Evolutionary conservation across 2,329 filamentous ascomycete genomes (phyloP), one percentile per base, ranked within the genome.

Genomic region (Rhexocercosporidium sp.): DNA sequence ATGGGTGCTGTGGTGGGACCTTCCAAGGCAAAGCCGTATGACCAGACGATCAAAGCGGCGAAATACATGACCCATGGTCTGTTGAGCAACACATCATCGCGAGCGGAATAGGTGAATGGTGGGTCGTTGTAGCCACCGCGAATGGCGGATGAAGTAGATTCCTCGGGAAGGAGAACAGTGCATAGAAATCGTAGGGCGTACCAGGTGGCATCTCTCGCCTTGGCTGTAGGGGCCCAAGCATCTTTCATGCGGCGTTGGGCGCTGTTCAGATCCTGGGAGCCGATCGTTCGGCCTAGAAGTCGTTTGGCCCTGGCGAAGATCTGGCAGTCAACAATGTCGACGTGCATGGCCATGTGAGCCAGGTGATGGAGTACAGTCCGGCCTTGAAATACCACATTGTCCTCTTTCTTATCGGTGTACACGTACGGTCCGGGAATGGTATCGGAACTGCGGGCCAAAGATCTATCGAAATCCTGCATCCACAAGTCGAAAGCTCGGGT

Each of bases 331-430:
- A 97, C 92, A 63, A 98, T 93, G 76, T 98, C 95, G 27, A 97
- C 94, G 76, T 98, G 94, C 86, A 97, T 97, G 3, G 94, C 93
- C 93, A 99, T 97, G 78, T 98, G 96, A 0, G 96, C 96, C 14
- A 99, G 83, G 74, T 97, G 93, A 76, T 98, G 94, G 53, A 98
- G 83, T 31, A 97, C 95, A 2, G 92, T 96, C 22, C 93, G 88
- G 70, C 91, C 94, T 77, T 97, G 93, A 73, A 96, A 95, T 34
- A 96, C 90, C 16, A 86, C 81, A 65, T 84, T 87, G 67, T 88
- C 84, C 73, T 90, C 90, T 69, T 92, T 88, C 74, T 90, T 88
- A 51, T 83, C 82, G 1, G 83, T 77, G 71, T 84, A 84, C 59
- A 81, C 80, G 72, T 88, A 88, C 1, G 88, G 86, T 62, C 87